Base-by-base conservation (phyloP, 192 early-diverging fungal species). In the Backusella morwellensis region DNA sequence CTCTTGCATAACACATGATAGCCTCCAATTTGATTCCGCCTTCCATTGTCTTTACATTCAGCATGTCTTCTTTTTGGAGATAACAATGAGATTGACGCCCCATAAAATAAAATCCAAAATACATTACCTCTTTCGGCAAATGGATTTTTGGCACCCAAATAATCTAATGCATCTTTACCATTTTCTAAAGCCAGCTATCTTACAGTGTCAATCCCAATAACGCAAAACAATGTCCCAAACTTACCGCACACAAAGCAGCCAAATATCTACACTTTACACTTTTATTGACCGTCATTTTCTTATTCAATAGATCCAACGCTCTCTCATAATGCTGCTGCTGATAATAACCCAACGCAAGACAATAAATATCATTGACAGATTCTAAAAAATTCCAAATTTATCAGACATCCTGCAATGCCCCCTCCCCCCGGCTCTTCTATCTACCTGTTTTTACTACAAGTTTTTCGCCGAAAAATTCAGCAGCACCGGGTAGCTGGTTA, bases 381-480 rank as follows among this genome's bases (percentile, higher is more conserved):
- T 81, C 87, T 90, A 79, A 50, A 29, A n/a, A 35, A 66, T 38
- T 17, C 32, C 32, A 32, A 32, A 32, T 32, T 3, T 32, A 32
- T 32, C 32, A 32, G 32, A 32, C 32, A 32, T 32, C 32, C 32
- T 32, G 2, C 32, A 32, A 3, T 32, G 2, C 32, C 2, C 1
- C 2, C 17, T 40, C 38, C 59, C 19, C 32, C 69, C 11, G 19
- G 4, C 38, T 15, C 29, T 63, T 74, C 21, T 70, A 41, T 26
- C 78, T 86, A 92, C 90, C 86, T 52, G 90, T 88, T 23, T 91
- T 79, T 21, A 79, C 82, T 66, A 91, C 67, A 29, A 93, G 77
- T 50, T 93, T 91, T 72, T 93, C 91, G 4, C 91, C 91, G 88
- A 89, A 92, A 74, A 85, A 93, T 9, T 82, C 88, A 11, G 90